Conservation (phyloP, 140 eudicot genomes). For the Flaveria floridana region DNA sequence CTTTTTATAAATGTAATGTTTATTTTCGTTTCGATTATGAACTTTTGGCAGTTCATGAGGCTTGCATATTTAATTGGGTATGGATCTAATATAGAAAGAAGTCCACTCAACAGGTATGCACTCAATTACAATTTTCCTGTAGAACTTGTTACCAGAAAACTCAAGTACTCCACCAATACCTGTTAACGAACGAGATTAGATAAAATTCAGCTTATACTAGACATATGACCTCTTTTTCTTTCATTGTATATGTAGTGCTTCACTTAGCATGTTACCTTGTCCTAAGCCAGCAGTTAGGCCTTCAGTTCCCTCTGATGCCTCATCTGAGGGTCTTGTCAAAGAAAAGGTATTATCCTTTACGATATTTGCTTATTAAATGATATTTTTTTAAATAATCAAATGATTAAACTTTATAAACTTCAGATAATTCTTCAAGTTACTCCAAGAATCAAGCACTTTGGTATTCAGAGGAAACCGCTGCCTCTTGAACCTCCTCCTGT, state of each 20-base stretch:
- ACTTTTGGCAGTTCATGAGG: constrained; percentile 80
- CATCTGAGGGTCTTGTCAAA: constrained; percentile 65
- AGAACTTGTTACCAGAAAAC: too few relatives aligned
- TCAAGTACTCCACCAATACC: too few relatives aligned
- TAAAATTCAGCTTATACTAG: background rate
- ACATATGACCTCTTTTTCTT: background rate
- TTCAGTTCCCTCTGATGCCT: constrained; percentile 70
- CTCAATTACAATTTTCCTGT: background rate
- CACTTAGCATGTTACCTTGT: constrained; percentile 97
- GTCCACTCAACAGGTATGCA: constrained; percentile 87
- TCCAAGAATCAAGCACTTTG: constrained; percentile 70
- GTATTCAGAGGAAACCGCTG: constrained; percentile 75
- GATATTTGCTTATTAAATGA: background rate
- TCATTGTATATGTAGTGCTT: constrained; percentile 53
- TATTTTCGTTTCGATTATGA: constrained; percentile 23
- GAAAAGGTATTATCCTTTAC: constrained; percentile 56
- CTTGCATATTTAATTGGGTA: constrained; percentile 87
- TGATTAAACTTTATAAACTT: constrained; percentile 24
- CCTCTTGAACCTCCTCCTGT: constrained; percentile 91
- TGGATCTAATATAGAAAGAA: constrained; percentile 75
- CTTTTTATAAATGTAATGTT: background rate
- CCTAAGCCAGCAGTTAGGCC: constrained; percentile 94
- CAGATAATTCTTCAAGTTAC: constrained; percentile 77
- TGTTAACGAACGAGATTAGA: background rate
- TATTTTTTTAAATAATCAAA: constrained; percentile 1